A percentile compares a stretch with the other conserved stretches of the same genome.
Conservation (phyloP, 768 basidiomycete genomes). For the Boletus sp. region DNA sequence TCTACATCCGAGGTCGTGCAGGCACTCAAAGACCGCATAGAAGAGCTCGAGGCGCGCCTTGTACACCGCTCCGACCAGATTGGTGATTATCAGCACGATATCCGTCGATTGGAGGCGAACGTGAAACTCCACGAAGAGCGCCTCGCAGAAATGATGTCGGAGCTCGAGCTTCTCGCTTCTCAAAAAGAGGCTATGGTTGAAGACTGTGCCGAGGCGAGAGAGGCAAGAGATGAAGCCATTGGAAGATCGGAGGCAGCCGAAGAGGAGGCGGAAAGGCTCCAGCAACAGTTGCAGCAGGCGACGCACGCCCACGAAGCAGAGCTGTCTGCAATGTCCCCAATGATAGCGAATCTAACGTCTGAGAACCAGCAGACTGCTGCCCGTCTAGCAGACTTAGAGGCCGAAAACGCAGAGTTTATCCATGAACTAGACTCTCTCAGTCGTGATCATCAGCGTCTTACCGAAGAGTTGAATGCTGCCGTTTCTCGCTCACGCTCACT, state of each 20-base stretch:
- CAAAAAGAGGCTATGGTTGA: slow-evolving; percentile 83
- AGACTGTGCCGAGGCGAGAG: slow-evolving; percentile 77
- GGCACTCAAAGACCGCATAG: slow-evolving; percentile 61
- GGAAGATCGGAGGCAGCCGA: slow-evolving; percentile 58
- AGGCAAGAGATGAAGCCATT: slow-evolving; percentile 66
- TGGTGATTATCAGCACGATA: slow-evolving; percentile 77
- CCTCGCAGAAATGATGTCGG: slow-evolving; percentile 63
- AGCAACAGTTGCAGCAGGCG: slow-evolving; percentile 23
- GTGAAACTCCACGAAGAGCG: slow-evolving; percentile 72
- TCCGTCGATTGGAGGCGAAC: slow-evolving; percentile 73
- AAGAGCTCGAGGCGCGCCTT: slow-evolving; percentile 66
- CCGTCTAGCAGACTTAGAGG: slow-evolving; percentile 16
- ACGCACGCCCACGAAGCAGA: slow-evolving; percentile 32
- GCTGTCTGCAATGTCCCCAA: slow-evolving; percentile 38
- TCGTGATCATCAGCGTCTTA: slow-evolving; percentile 8
- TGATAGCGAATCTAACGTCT: slow-evolving; percentile 37
- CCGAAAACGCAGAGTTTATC: slow-evolving; percentile 15
- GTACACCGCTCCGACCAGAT: slow-evolving; percentile 70
- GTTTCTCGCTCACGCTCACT: slow-evolving; percentile 10
- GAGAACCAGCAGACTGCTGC: slow-evolving; percentile 27
- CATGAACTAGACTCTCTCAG: slow-evolving; percentile 15
- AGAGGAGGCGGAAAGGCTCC: slow-evolving; percentile 52
- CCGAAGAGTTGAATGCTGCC: slow-evolving; percentile 6
- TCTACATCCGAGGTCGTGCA: slow-evolving; percentile 53
- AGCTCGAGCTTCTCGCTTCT: slow-evolving; percentile 61